Base-by-base conservation (phyloP, 331 rosid species). In the Telfairia occidentalis region DNA sequence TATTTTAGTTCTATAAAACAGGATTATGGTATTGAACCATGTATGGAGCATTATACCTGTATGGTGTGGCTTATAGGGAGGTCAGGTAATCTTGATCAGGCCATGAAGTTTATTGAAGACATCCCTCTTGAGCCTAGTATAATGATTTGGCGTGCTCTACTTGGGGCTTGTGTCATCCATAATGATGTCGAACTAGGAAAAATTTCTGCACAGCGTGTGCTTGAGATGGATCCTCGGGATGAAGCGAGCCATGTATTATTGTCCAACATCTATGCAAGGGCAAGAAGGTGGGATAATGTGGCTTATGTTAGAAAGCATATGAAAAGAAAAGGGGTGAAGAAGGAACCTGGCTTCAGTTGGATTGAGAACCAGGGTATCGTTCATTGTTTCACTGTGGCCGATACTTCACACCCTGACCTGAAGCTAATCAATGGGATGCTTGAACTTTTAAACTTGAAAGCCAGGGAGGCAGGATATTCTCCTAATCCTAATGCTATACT, bases 301-400 rank as follows among this genome's bases (percentile, higher is more conserved):
- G 86, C 83, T 69, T 82, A 48, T 58, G 80, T 82, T 67, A 82
- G 88, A 54, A 86, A 84, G 77, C 74, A 67, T 69, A 84, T 86
- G 90, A 84, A 84, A 74, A 82, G 73, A 76, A 84, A 71, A 34
- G 90, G 88, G 34, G 84, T 86, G 50, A 84, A 78, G 82, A 84
- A 86, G 81, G 90, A 84, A 54, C 90, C 86, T 0, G 88, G 90
- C 35, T 71, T 84, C 26, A 86, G 88, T 76, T 86, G 88, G 90
- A 82, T 86, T 57, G 90, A 84, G 79, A 82, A 60, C 79, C 82
- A 76, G 82, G 88, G 86, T 34, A 76, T 34, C 0, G 83, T 86
- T 78, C 88, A 86, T 78, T 78, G 77, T 71, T 86, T 86, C 64
- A 13, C 73, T 4, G 84, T 84, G 29, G 86, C 86, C 8, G 86